Evolutionary conservation across 2,329 filamentous ascomycete species (phyloP), one percentile per base, ranked within the genome.

Genomic region (Paecilomyces sp.): DNA sequence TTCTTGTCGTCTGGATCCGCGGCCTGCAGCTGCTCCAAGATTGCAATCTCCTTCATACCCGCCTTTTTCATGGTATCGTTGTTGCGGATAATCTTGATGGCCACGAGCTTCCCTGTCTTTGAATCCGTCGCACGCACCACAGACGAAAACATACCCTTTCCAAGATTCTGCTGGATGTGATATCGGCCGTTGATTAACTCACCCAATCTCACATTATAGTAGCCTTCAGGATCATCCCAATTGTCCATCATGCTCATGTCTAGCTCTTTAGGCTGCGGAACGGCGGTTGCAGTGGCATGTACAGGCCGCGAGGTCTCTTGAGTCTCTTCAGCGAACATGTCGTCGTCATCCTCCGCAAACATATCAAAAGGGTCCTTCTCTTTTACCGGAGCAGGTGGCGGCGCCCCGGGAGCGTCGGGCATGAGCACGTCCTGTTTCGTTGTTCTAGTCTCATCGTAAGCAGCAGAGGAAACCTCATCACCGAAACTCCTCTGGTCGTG

Each of bases 61-160:
- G 92, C 92, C 75, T 96, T 97, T 65, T 77, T 80, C 86, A 97
- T 88, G 12, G 91, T 90, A 70, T 96, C 92, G 69, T 99, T 97
- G 75, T 95, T 95, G 63, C 94, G 90, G 76, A 97, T 96, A 68
- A 99, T 94, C 78, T 99, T 99, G 82, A 99, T 90, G 25, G 94
- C 94, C 33, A 97, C 92, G n/a, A 89, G 74, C 66, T 85, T 84
- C 68, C 87, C 88, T 60, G 83, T 90, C 55, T 85, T 86, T 24
- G 88, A 84, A 74, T 97, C 92, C 63, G 85, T 83, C 24, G 94
- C 94, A 64, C 91, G 87, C 57, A 94, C 91, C n/a, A 99, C 94
- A 8, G 91, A 92, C 0, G 94, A 96, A 73, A 97, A 99, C 83
- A 97, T 96, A 67, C 94, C 94, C 75, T 91, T 92, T 64, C 94